phyloP scores from a whole-genome alignment of 345 rosid species.

The Adansonia digitata region DNA sequence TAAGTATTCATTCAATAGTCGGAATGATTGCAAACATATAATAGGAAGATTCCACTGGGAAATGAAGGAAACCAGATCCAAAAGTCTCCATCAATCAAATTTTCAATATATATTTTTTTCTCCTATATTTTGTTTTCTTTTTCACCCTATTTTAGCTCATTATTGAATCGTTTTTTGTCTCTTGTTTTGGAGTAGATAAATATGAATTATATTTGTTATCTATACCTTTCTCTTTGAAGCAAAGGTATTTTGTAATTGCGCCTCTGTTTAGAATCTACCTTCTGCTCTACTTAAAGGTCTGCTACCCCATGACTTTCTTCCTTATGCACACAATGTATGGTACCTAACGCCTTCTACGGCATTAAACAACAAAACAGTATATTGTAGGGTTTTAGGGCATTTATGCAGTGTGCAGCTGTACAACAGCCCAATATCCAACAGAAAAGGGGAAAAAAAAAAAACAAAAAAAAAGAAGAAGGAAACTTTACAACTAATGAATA shows the following conservation, averaged over 20 bases:
- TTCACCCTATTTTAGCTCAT: background rate
- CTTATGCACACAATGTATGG: conserved; percentile 18
- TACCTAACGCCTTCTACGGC: conserved; percentile 19
- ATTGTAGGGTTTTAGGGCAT: background rate
- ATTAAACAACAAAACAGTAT: conserved; percentile 10
- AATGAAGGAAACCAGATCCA: conserved; percentile 17
- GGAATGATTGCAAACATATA: conserved; percentile 9
- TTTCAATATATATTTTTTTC: background rate
- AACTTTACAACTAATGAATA: conserved; percentile 11
- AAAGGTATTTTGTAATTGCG: conserved; percentile 27
- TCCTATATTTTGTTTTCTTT: conserved; percentile 20
- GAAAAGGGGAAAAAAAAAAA: background rate
- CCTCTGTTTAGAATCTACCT: conserved; percentile 22
- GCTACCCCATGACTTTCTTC: conserved; percentile 14
- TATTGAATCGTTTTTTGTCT: conserved; percentile 6
- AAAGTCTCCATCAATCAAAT: conserved; percentile 22
- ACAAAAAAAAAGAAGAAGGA: background rate
- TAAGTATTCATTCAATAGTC: too few species aligned
- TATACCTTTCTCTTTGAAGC: conserved; percentile 38
- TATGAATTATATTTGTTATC: conserved; percentile 17
- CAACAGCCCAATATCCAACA: conserved; percentile 2
- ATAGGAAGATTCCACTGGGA: background rate
- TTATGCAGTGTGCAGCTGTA: background rate
- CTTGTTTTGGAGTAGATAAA: conserved; percentile 17
- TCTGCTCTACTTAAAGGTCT: conserved; percentile 41